phyloP scores from a whole-genome alignment of 2,329 filamentous ascomycete species.

The Sarocladiaceae sp. region DNA sequence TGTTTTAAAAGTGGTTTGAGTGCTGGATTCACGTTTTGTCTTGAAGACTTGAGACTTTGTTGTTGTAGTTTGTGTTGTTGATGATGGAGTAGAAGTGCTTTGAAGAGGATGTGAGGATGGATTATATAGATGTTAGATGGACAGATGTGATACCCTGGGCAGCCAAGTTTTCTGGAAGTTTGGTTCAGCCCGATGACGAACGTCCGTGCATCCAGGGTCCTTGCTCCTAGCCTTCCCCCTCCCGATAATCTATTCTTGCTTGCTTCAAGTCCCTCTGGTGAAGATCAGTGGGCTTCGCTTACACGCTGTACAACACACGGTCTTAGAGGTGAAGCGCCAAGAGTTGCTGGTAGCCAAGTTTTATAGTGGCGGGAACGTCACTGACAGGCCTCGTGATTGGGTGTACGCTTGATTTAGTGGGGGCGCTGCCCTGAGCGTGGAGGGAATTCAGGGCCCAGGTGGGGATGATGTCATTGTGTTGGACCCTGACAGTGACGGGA shows the following conservation, averaged over 20 bases:
- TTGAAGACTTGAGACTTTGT: not conserved
- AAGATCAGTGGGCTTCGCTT: not conserved
- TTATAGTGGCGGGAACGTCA: conserved; percentile 8
- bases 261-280: not conserved
- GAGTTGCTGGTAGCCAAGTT: conserved; percentile 5
- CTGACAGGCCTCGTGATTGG: not conserved
- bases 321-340: not conserved
- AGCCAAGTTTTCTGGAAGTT: conserved; percentile 28
- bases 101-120: not conserved
- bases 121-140: conserved; percentile 12
- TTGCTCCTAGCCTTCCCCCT: too few relatives aligned
- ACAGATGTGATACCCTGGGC: conserved; percentile 16
- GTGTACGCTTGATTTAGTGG: not conserved
- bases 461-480: conserved; percentile 1
- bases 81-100: not conserved
- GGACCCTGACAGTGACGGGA: not conserved
- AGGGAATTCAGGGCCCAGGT: conserved; percentile 4
- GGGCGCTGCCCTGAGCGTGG: not conserved
- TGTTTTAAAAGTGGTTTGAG: not conserved
- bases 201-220: not conserved
- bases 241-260: not conserved
- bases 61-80: not conserved
- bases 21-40: not conserved
- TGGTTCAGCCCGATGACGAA: not conserved
- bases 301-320: not conserved